A percentile compares a stretch with the other conserved stretches of the same genome.
Evolutionary conservation across 768 basidiomycete genomes (phyloP).

Genomic region (Boletus bicolor): DNA sequence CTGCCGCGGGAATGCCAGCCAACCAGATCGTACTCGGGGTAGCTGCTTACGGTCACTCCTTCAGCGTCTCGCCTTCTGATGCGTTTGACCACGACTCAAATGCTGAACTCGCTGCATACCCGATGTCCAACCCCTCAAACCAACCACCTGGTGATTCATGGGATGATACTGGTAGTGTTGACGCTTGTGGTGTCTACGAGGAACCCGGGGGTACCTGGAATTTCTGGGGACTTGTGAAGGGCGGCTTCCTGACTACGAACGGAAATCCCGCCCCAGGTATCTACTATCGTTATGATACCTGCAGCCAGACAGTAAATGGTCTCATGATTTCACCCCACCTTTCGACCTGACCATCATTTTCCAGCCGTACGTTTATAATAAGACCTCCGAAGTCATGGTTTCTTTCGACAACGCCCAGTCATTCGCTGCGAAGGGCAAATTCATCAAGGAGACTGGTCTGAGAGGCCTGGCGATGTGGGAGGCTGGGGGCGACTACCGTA

Average conservation of each 20-base stretch:
- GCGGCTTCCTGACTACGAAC: slow-evolving; percentile 45
- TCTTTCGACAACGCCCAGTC: slow-evolving; percentile 60
- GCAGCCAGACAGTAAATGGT: slow-evolving; percentile 61
- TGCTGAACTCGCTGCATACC: slow-evolving; percentile 42
- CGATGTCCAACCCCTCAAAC: slow-evolving; percentile 38
- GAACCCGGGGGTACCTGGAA: slow-evolving; percentile 51
- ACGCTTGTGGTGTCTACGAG: slow-evolving; percentile 51
- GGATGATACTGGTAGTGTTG: slow-evolving; percentile 47
- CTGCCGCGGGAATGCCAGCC: slow-evolving; percentile 67
- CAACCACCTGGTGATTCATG: slow-evolving; percentile 25
- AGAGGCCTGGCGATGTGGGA: slow-evolving; percentile 70
- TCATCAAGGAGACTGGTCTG: slow-evolving; percentile 49
- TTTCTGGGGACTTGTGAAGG: slow-evolving; percentile 57
- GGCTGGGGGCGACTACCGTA: slow-evolving; percentile 57
- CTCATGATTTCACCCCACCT: neutral
- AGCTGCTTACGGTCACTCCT: slow-evolving; percentile 78
- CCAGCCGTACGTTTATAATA: slow-evolving; percentile 63
- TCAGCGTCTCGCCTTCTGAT: slow-evolving; percentile 36
- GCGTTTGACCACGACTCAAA: slow-evolving; percentile 35
- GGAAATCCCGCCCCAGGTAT: slow-evolving; percentile 40
- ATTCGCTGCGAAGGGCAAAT: slow-evolving; percentile 56
- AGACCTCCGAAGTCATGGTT: slow-evolving; percentile 49
- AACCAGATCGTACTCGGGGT: slow-evolving; percentile 73
- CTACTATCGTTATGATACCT: slow-evolving; percentile 53
- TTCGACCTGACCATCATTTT: neutral